phyloP scores from a whole-genome alignment of 2,329 filamentous ascomycete species.

The Aspergillus aculeatinus region DNA sequence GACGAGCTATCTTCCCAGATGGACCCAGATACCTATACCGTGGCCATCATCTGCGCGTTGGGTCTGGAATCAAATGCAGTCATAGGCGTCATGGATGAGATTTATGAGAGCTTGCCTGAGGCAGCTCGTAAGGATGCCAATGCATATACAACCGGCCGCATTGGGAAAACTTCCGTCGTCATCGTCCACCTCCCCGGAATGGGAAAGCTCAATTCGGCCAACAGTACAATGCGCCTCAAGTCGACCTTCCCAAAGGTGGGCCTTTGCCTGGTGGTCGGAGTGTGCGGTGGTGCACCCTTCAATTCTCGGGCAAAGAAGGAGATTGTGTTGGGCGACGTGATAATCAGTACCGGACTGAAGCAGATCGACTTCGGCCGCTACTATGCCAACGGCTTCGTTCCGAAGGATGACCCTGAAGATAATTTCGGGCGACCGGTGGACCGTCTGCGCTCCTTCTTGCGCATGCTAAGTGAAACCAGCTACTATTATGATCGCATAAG shows the following conservation, averaged over 20 bases:
- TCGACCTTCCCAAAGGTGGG: slow-evolving; percentile 37
- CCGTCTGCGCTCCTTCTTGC: no score
- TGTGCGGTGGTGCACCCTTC: slow-evolving; percentile 43
- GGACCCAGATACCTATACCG: neutral
- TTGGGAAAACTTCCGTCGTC: slow-evolving; percentile 19
- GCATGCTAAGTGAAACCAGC: neutral
- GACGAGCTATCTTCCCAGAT: no score
- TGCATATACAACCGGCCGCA: slow-evolving; percentile 17
- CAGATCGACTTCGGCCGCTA: neutral
- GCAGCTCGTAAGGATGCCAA: slow-evolving; percentile 22
- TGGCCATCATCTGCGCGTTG: slow-evolving; percentile 35
- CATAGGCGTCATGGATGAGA: slow-evolving; percentile 22
- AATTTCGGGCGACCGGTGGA: neutral
- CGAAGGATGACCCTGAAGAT: neutral
- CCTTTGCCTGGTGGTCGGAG: slow-evolving; percentile 40
- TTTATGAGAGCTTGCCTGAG: slow-evolving; percentile 20
- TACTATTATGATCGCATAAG: neutral
- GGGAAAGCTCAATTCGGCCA: slow-evolving; percentile 21
- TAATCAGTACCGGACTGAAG: neutral
- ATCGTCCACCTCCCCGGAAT: slow-evolving; percentile 18
- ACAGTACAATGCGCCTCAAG: slow-evolving; percentile 27
- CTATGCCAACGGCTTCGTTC: neutral
- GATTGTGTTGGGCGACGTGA: slow-evolving; percentile 33
- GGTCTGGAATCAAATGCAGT: slow-evolving; percentile 27
- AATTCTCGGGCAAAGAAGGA: slow-evolving; percentile 13